Percentiles rank a stretch among this genome's conserved stretches.
phyloP scores from a whole-genome alignment of 2,329 filamentous ascomycete species.

The Ceratocystiopsis sp. region DNA sequence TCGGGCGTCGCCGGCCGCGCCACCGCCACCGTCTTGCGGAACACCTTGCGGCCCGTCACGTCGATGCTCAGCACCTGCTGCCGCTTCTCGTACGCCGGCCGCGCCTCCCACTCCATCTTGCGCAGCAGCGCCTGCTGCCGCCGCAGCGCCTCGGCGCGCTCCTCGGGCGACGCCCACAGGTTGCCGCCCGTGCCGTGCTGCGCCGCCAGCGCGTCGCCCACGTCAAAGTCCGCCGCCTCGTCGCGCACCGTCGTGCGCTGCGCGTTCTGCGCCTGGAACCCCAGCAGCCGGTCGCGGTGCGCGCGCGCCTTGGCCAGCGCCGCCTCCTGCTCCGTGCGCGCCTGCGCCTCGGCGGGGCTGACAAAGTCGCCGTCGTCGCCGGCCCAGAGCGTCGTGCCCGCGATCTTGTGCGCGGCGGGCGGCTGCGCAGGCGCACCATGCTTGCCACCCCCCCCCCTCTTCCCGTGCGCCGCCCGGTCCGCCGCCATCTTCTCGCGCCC shows the following conservation, averaged over 20 bases:
- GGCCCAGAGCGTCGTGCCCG: constrained; percentile 8
- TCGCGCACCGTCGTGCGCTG: constrained; percentile 71
- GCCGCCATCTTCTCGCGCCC: constrained; percentile 72
- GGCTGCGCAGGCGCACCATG: constrained; percentile 13
- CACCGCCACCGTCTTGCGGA: constrained; percentile 50
- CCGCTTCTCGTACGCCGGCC: constrained; percentile 79
- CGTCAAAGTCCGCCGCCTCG: constrained; percentile 53
- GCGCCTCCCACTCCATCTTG: constrained; percentile 73
- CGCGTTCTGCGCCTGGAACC: constrained; percentile 75
- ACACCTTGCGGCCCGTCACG: constrained; percentile 58
- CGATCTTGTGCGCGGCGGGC: constrained; percentile 6
- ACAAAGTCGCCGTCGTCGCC: constrained; percentile 25
- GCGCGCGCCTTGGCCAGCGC: constrained; percentile 53
- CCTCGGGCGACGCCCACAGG: constrained; percentile 73
- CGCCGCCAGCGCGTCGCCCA: constrained; percentile 18
- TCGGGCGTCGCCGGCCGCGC: constrained; percentile 39
- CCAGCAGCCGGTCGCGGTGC: constrained; percentile 65
- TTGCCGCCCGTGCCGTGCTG: constrained; percentile 24
- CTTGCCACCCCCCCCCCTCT: constrained; percentile 40
- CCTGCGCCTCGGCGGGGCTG: constrained; percentile 50
- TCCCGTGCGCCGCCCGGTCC: constrained; percentile 54
- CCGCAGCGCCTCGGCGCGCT: constrained; percentile 69
- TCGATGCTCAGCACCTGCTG: constrained; percentile 75
- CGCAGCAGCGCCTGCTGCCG: constrained; percentile 68
- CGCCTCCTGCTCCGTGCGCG: constrained; percentile 61